Conservation (phyloP, 1,284 basidiomycete species). For the Pseudozyma hubeiensis region DNA sequence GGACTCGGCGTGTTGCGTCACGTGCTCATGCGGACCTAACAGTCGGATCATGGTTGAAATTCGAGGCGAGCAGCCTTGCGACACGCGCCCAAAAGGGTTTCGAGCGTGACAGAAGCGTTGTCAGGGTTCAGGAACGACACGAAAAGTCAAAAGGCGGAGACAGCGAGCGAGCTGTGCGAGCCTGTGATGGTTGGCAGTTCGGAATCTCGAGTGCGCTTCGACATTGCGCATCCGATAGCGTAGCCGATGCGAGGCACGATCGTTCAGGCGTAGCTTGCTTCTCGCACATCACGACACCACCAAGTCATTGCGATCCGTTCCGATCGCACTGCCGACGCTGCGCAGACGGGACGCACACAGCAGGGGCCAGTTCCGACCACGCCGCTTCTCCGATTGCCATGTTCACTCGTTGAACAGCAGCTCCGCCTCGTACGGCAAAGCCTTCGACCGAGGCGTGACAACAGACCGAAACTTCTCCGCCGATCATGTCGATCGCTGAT, state of each 20-base stretch:
- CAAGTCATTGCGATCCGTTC: too few species aligned
- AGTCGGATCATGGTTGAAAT: conserved; percentile 12
- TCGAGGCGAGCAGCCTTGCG: too few species aligned
- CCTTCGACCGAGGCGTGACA: not conserved
- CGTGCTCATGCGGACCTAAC: conserved; percentile 12
- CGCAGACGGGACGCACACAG: too few species aligned
- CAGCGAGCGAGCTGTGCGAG: not conserved
- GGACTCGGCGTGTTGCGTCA: conserved; percentile 38
- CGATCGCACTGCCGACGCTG: too few species aligned
- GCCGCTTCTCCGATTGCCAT: not conserved
- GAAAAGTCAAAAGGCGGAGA: too few species aligned
- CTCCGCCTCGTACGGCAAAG: not conserved
- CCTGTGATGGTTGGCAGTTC: not conserved
- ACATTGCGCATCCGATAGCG: not conserved
- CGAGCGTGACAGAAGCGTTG: not conserved
- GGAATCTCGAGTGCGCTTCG: not conserved
- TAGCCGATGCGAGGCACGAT: too few species aligned
- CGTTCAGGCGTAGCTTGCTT: too few species aligned
- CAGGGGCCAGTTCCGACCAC: too few species aligned
- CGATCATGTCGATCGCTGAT: conserved; percentile 30
- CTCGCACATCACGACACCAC: too few species aligned
- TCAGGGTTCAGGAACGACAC: not conserved
- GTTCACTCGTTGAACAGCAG: not conserved
- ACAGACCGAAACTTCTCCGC: not conserved
- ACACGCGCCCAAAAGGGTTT: too few species aligned